Percentiles rank a stretch among this genome's conserved stretches.
Evolutionary conservation across 106 monocot species (phyloP).

Genomic region (Vanilla planifolia): DNA sequence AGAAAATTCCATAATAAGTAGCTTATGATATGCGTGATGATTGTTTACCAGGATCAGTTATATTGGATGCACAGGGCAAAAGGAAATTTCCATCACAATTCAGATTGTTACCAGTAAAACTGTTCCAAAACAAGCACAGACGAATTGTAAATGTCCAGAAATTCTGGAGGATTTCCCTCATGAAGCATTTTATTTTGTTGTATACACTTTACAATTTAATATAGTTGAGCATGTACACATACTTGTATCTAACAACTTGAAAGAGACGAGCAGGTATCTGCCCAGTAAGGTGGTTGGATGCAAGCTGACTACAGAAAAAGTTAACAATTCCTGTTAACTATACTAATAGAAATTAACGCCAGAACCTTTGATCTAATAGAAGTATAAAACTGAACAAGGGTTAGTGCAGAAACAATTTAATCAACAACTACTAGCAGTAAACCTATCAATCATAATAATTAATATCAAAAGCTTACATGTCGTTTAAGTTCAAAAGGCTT

Average conservation of each 20-base stretch:
- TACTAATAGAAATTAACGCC: not conserved
- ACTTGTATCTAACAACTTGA: constrained; percentile 73
- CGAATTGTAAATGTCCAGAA: not conserved
- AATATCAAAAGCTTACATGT: constrained; percentile 52
- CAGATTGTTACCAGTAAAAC: constrained; percentile 86
- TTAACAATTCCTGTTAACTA: constrained; percentile 6
- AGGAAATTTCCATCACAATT: constrained; percentile 48
- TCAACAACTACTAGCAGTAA: not conserved
- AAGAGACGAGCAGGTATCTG: constrained; percentile 55
- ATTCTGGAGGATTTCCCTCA: not conserved
- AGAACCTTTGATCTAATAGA: not conserved
- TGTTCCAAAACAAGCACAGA: constrained; percentile 16
- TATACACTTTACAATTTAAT: too few species aligned
- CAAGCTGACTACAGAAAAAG: constrained; percentile 48
- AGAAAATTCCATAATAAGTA: not conserved
- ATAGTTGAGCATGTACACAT: constrained; percentile 4
- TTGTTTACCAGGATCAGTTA: constrained; percentile 35
- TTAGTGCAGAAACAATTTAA: not conserved
- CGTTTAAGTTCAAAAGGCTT: constrained; percentile 41
- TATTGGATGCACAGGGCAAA: constrained; percentile 41
- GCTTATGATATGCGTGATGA: not conserved
- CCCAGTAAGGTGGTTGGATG: constrained; percentile 62
- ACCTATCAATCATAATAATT: not conserved
- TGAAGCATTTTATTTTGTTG: too few species aligned
- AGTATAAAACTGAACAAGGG: not conserved